Evolutionary conservation across 805 yeast genomes (phyloP).

Genomic region (Yamadazyma tumulicola): DNA sequence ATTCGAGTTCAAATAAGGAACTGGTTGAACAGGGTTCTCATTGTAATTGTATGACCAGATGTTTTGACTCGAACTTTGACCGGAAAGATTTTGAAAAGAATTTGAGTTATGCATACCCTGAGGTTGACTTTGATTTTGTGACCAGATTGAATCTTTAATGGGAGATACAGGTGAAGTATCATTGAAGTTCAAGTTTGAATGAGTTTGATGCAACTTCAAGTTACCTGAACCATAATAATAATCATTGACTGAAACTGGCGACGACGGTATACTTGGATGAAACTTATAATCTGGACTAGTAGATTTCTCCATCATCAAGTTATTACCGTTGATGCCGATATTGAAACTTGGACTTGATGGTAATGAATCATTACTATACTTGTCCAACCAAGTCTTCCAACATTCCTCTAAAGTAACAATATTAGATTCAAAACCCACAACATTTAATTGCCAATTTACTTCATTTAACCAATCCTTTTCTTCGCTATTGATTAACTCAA

Average conservation of each 20-base stretch:
- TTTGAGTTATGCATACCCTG: not conserved
- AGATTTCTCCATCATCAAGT: not conserved
- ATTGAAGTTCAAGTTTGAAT: too few species aligned
- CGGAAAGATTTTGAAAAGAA: constrained; percentile 1
- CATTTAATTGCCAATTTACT: constrained; percentile 57
- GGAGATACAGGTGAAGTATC: constrained; percentile 20
- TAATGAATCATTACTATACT: constrained; percentile 16
- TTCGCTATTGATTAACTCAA: constrained; percentile 54
- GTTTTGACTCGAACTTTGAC: constrained; percentile 1
- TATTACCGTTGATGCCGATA: constrained; percentile 1
- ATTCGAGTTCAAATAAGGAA: constrained; percentile 19
- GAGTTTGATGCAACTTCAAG: too few species aligned
- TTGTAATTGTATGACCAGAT: constrained; percentile 24
- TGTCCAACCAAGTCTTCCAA: constrained; percentile 43
- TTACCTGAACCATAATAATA: constrained; percentile 11
- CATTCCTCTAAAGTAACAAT: constrained; percentile 41
- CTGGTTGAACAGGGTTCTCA: constrained; percentile 12
- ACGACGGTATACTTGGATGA: constrained; percentile 17
- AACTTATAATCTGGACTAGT: constrained; percentile 5
- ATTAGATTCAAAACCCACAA: constrained; percentile 35
- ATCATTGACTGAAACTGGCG: constrained; percentile 17
- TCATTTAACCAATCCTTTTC: constrained; percentile 70
- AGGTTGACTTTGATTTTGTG: constrained; percentile 8
- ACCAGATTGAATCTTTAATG: constrained; percentile 26
- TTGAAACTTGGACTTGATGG: constrained; percentile 4